Evolutionary conservation across 768 basidiomycete genomes (phyloP).

Genomic region (Collybia sordida): DNA sequence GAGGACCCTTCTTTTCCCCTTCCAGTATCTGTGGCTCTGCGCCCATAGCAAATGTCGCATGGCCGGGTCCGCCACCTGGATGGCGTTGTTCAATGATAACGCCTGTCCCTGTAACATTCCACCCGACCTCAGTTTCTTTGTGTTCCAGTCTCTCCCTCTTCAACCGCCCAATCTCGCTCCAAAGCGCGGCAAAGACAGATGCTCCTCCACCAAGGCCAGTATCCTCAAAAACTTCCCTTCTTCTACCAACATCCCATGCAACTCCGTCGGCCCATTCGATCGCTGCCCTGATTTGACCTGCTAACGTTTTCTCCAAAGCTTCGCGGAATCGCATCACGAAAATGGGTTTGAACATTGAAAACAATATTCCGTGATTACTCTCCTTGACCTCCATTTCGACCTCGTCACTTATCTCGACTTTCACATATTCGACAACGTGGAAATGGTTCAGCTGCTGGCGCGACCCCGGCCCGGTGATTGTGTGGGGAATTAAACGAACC

Average conservation of each 20-base stretch:
- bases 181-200: constrained; percentile 53
- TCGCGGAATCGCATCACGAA: constrained; percentile 55
- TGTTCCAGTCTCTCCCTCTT: constrained; percentile 32
- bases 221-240: constrained; percentile 66
- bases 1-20: constrained; percentile 67
- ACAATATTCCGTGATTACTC: constrained; percentile 62
- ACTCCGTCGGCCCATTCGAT: constrained; percentile 57
- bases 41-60: constrained; percentile 56
- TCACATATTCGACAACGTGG: constrained; percentile 56
- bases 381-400: constrained; percentile 54
- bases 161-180: constrained; percentile 70
- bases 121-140: constrained; percentile 36
- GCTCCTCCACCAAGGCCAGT: constrained; percentile 51
- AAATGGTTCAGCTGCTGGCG: constrained; percentile 49
- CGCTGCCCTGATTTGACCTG: constrained; percentile 48
- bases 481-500: constrained; percentile 59
- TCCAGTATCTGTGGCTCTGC: constrained; percentile 72
- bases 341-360: constrained; percentile 63
- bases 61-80: constrained; percentile 21
- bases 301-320: constrained; percentile 59
- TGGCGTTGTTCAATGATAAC: constrained; percentile 50
- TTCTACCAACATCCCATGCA: constrained; percentile 56
- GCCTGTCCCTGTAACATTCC: constrained; percentile 63
- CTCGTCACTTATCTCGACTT: constrained; percentile 56
- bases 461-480: constrained; percentile 33